Conservation (phyloP, 179 eudicot species). For the Beta macrorhiza region DNA sequence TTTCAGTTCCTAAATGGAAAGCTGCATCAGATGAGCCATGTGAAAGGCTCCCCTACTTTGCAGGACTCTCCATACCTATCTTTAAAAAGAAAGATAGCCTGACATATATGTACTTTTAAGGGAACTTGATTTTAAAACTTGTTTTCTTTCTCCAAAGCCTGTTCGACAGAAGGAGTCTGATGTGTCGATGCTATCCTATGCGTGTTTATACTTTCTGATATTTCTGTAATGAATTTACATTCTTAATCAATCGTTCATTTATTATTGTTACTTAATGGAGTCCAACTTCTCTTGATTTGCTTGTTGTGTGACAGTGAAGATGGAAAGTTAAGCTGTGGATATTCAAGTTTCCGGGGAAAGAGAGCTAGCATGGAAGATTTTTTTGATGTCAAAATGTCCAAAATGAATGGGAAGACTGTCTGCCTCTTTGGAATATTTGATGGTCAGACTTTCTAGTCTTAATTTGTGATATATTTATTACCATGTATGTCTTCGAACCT, state of each 20-base stretch:
- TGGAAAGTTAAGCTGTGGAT: constrained; percentile 85
- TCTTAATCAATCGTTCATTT: neutral
- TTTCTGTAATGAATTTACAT: neutral
- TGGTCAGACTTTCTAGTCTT: constrained; percentile 50
- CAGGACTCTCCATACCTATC: neutral
- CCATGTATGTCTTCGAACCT: neutral
- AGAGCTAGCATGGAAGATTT: constrained; percentile 98
- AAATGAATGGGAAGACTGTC: constrained; percentile 65
- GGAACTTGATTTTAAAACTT: neutral
- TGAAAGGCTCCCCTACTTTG: neutral
- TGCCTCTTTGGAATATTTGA: constrained; percentile 96
- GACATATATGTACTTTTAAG: neutral
- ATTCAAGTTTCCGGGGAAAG: constrained; percentile 89
- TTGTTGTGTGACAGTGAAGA: constrained; percentile 69
- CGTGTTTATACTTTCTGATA: neutral
- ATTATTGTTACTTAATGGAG: constrained; percentile 17
- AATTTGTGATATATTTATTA: neutral
- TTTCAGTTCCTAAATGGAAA: neutral
- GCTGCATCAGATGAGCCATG: neutral
- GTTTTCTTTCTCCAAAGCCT: neutral
- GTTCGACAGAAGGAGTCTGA: neutral
- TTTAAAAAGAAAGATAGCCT: neutral
- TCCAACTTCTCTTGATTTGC: constrained; percentile 18
- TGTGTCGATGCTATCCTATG: neutral
- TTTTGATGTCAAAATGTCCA: constrained; percentile 78